phyloP scores from a whole-genome alignment of 176 grass and related monocot genomes.

The Oryza rufipogon region DNA sequence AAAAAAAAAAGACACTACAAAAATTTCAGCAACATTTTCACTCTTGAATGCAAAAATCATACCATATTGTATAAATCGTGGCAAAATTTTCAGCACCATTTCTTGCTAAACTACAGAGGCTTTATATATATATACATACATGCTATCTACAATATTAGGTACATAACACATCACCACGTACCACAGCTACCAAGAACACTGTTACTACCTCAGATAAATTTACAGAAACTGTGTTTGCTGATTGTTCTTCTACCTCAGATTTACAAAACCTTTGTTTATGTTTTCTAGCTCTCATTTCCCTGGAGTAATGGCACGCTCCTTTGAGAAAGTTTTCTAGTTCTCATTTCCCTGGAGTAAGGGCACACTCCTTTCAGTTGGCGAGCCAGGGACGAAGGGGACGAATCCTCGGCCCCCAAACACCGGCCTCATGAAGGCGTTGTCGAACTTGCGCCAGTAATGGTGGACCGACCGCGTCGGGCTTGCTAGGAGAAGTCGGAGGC shows the following conservation, averaged over 20 bases:
- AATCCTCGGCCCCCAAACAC: conserved; percentile 88
- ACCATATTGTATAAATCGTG: background rate
- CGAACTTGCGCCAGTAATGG: conserved; percentile 89
- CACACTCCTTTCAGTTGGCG: conserved; percentile 60
- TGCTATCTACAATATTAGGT: conserved; percentile 7
- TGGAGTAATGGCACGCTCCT: conserved; percentile 46
- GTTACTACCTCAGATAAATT: conserved; percentile 4
- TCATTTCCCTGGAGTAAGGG: conserved; percentile 31
- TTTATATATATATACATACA: conserved; percentile 22
- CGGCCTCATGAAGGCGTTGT: conserved; percentile 77
- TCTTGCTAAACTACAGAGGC: background rate
- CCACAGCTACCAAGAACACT: conserved; percentile 10
- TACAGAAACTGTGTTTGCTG: conserved; percentile 4
- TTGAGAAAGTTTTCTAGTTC: conserved; percentile 22
- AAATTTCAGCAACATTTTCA: background rate
- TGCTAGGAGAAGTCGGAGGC: conserved; percentile 67
- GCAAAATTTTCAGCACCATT: background rate
- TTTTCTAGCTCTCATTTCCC: conserved; percentile 25
- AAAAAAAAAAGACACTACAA: background rate
- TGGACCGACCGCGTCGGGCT: conserved; percentile 71
- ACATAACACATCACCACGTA: background rate
- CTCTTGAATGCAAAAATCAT: background rate
- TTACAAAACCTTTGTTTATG: background rate
- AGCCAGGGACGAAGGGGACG: conserved; percentile 67
- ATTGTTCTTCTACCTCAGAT: background rate